A percentile compares a stretch with the other conserved stretches of the same genome.
These are phyloP conservation scores for Yarrowia osloensis DNA, from an alignment of 805 yeast species.

Conservation along the genomic window DNA sequence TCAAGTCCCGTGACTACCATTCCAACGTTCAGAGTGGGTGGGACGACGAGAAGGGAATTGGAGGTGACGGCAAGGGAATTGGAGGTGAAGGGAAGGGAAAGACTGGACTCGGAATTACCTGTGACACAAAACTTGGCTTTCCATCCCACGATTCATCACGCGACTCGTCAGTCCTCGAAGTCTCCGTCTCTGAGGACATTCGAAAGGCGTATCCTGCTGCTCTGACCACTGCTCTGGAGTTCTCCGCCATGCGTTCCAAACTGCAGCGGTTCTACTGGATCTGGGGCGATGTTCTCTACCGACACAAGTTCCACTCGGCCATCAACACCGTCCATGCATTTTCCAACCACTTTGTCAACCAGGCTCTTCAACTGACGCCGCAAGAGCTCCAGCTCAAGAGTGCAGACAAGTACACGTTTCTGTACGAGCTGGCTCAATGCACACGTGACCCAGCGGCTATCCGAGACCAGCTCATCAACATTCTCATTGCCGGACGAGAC, in stretches of 20 bases:
- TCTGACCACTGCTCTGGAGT: conserved; percentile 35
- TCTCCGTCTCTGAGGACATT: conserved; percentile 29
- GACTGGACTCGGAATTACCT: too few relatives aligned
- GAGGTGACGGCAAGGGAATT: too few relatives aligned
- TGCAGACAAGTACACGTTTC: conserved; percentile 49
- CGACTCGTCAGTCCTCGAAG: not conserved
- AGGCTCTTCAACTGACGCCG: conserved; percentile 41
- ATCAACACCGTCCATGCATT: conserved; percentile 41
- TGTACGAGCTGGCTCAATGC: conserved; percentile 52
- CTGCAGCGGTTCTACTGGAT: conserved; percentile 35
- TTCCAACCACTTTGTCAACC: conserved; percentile 47
- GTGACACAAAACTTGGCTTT: too few relatives aligned
- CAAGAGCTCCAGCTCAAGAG: conserved; percentile 32
- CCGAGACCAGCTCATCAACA: conserved; percentile 54
- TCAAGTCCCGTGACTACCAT: not conserved
- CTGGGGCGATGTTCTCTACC: conserved; percentile 32
- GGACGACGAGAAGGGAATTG: too few relatives aligned
- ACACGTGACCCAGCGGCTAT: conserved; percentile 51
- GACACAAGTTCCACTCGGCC: conserved; percentile 42
- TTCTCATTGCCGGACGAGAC: conserved; percentile 57
- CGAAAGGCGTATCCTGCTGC: conserved; percentile 33
- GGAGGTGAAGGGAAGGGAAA: too few relatives aligned
- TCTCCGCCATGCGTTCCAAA: conserved; percentile 32
- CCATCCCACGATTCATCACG: not conserved
- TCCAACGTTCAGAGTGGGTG: not conserved